Percentiles rank a stretch among this genome's conserved stretches.
Conservation (phyloP, 306 rosid species). For the Cucurbita maxima region DNA sequence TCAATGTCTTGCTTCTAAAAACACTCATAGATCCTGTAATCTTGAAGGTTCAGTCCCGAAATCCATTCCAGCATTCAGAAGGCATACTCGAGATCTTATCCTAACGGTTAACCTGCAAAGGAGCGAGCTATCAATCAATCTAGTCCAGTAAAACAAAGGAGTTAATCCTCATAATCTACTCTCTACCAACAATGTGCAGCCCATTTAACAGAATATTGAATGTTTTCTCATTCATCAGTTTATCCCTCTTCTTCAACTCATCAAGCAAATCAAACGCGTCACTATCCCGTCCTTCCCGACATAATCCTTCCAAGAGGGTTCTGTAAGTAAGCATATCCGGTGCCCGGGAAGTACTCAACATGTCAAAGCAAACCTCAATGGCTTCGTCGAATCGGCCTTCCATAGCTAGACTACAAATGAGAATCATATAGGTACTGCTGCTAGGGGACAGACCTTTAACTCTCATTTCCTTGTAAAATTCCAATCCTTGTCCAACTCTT, state of each 20-base stretch:
- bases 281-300: slow-evolving; percentile 44
- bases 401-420: slow-evolving; percentile 59
- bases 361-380: slow-evolving; percentile 44
- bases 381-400: slow-evolving; percentile 59
- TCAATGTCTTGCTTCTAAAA: not conserved
- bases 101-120: not conserved
- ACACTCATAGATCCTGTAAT: not conserved
- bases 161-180: slow-evolving; percentile 5
- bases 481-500: slow-evolving; percentile 54
- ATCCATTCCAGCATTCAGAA: not conserved
- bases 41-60: not conserved
- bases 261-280: slow-evolving; percentile 62
- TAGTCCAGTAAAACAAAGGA: not conserved
- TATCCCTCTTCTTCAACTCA: slow-evolving; percentile 50
- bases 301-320: slow-evolving; percentile 65
- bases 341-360: slow-evolving; percentile 47
- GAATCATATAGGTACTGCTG: slow-evolving; percentile 40
- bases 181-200: slow-evolving; percentile 26
- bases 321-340: slow-evolving; percentile 76
- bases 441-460: slow-evolving; percentile 42
- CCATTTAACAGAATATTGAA: slow-evolving; percentile 45
- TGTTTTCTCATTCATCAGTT: slow-evolving; percentile 28
- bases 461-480: slow-evolving; percentile 68
- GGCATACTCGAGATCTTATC: not conserved
- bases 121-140: not conserved